These are phyloP conservation scores for Amaranthus tricolor DNA, from an alignment of 179 eudicot genomes.

Conservation along the genomic window DNA sequence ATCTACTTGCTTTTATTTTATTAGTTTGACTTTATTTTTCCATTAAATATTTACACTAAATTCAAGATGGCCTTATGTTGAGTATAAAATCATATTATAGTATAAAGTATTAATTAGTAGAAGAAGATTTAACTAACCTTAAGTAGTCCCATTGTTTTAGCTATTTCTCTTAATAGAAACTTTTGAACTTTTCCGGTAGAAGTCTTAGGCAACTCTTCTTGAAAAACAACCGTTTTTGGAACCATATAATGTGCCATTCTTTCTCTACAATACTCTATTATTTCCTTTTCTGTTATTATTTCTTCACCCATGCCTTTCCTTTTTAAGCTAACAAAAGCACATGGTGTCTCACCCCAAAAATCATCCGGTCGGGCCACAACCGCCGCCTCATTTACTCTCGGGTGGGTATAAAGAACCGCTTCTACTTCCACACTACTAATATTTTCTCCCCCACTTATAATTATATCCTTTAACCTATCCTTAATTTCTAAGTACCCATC, in stretches of 20 bases:
- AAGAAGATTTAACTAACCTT: background rate
- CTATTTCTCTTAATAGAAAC: constrained; percentile 34
- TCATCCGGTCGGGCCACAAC: constrained; percentile 36
- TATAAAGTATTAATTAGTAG: no score
- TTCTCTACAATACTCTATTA: constrained; percentile 35
- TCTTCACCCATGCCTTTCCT: background rate
- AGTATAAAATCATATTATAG: no score
- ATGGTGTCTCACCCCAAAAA: constrained; percentile 37
- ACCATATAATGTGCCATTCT: constrained; percentile 37
- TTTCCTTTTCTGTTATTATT: constrained; percentile 13
- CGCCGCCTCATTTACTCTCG: constrained; percentile 34
- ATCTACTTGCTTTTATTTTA: no score
- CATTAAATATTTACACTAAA: no score
- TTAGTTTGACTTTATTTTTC: no score
- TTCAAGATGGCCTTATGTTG: no score
- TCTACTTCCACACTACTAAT: constrained; percentile 37
- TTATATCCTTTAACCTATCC: constrained; percentile 33
- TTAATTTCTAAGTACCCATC: constrained; percentile 36
- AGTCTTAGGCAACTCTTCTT: constrained; percentile 33
- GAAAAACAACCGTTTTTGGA: constrained; percentile 34
- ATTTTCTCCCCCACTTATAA: constrained; percentile 37
- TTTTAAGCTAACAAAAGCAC: constrained; percentile 32
- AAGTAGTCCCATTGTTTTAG: constrained; percentile 25
- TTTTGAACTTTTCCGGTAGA: constrained; percentile 37
- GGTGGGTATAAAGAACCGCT: constrained; percentile 34